Evolutionary conservation across 2,329 filamentous ascomycete genomes (phyloP), one percentile per base, ranked within the genome.

Genomic region (Fusarium pseudograminearum): DNA sequence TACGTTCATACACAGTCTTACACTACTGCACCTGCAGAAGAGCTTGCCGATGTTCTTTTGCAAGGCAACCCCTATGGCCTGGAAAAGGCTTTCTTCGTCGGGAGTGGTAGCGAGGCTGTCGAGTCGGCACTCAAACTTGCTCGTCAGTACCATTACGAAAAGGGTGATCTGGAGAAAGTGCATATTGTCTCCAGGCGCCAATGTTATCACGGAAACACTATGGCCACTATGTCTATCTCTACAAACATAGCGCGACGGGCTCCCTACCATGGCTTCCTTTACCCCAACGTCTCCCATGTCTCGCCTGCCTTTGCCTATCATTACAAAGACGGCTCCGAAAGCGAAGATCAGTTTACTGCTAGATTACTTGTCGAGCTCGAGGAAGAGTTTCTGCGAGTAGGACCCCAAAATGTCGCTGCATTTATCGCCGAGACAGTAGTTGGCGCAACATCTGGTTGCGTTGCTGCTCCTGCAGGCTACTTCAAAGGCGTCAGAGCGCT

Each of bases 361-460:
- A 50, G 60, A 0, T 45, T 64, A 2, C 10, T 65, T 0, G 3
- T 41, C 0, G 61, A 64, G 0, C 44, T 64, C 2, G 61, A 64
- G 20, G 38, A 64, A 5, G 60, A 65, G 28, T 46, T 64, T 5
- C 11, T 65, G 3, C 33, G 52, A 18, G 7, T 65, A 0, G 60
- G 60, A 2, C 61, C 52, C 3, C 22, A 58, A 3, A 58, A 46
- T 1, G n/a, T 74, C 5, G 66, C 66, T 0, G 89, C 89, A 0
- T 84, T 88, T 33, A 87, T 91, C 57, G 76, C 90, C 51, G 88
- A 91, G 72, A 86, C 86, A 1, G 89, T 90, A 36, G 80, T 88
- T 0, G 85, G 85, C 18, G 61, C 61, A 1, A 77, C 80, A 0
- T 87, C 85, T 0, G 89, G 89, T 0, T 66, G 66, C 5, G 56